These are phyloP conservation scores for Ramaria sp. DNA, from an alignment of 768 basidiomycete species.

Conservation along the genomic window DNA sequence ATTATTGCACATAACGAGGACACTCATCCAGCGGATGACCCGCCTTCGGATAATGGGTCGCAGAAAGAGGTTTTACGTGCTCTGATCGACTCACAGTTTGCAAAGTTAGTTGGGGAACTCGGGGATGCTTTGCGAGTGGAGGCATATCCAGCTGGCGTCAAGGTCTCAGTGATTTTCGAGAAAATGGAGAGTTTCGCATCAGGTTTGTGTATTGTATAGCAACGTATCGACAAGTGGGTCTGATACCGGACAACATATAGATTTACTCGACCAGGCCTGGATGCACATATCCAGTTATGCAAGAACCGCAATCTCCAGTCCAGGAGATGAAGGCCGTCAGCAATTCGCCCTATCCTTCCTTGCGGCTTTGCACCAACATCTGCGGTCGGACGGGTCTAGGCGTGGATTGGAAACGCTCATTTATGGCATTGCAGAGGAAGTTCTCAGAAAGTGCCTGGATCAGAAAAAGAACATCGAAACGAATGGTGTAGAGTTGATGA, in stretches of 20 bases:
- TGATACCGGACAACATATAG: conserved; percentile 11
- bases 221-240: background rate
- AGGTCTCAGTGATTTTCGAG: conserved; percentile 33
- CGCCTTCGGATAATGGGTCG: conserved; percentile 1
- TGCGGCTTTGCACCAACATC: background rate
- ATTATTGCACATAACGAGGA: background rate
- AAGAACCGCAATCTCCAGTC: background rate
- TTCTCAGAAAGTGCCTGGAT: background rate
- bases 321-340: background rate
- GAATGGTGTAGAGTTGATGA: background rate
- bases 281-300: background rate
- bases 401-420: background rate
- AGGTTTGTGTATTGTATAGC: conserved; percentile 15
- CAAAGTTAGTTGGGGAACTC: conserved; percentile 39
- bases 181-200: conserved; percentile 16
- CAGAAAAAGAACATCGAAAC: background rate
- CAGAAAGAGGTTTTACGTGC: conserved; percentile 7
- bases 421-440: background rate
- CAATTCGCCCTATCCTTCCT: background rate
- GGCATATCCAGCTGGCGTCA: conserved; percentile 29
- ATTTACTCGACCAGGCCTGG: conserved; percentile 37
- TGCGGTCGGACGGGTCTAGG: background rate
- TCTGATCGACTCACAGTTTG: conserved; percentile 37
- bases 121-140: conserved; percentile 36
- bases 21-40: background rate